Base-by-base conservation (phyloP, 768 basidiomycete genomes). In the Daedaleopsis nitida region DNA sequence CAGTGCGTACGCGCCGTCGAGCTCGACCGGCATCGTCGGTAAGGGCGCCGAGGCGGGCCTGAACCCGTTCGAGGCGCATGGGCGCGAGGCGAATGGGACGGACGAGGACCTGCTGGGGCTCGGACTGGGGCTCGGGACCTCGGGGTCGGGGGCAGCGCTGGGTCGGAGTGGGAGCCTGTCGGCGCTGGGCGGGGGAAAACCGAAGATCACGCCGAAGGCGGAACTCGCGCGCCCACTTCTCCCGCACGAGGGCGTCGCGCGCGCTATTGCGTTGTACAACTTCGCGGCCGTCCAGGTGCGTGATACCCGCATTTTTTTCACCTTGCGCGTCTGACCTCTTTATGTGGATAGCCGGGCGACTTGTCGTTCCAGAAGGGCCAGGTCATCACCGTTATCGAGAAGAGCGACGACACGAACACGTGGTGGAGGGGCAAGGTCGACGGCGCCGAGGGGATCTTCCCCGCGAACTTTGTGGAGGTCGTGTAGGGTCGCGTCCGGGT, bases 391-490 rank as follows among this genome's bases (percentile, higher is more conserved):
- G 77, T 94, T 21, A 85, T 82, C 12, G 77, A 87, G 72, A 91
- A 83, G 77, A 92, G 85, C 62, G 79, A 86, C 38, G 90, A 83
- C 47, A 84, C 76, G 11, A 84, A 94, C 69, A 89, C 92, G 64
- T 94, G 91, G 91, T 93, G 91, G 91, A 87, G 80, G 14, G 91
- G 91, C n/a, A 87, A 83, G 69, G 62, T 86, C 1, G 74, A 82
- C 21, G 81, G 80, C 16, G 72, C 78, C 42, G 76, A 83, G 65
- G 92, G 92, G 0, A 82, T 88, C 48, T 93, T 94, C 72, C 91
- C 91, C 37, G 91, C 91, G 16, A 92, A 92, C 71, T 91, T 91
- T 67, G 88, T 92, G n/a, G 88, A 91, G 69, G 73, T 91, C 58
- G 74, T 80, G 27, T 81, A 42, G 39, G 39, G 13, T 13, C 9